Evolutionary conservation across 202 grass and related monocot species (phyloP).

Genomic region (Panicum hallii): DNA sequence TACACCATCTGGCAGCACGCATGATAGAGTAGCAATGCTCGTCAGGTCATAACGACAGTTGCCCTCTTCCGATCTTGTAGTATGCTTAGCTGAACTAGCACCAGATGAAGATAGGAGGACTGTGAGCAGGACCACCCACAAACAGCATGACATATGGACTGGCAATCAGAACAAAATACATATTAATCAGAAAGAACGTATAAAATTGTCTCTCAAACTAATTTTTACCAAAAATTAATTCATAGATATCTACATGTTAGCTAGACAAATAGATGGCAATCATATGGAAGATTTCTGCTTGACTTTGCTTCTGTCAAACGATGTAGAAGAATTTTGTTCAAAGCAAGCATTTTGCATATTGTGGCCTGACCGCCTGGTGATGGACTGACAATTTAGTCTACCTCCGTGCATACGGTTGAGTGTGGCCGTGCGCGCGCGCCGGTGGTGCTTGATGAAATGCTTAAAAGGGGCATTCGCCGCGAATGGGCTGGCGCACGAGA

Average conservation of each 20-base stretch:
- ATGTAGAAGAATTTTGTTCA: no score
- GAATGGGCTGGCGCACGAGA: no score
- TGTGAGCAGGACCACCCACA: not conserved
- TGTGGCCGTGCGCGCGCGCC: no score
- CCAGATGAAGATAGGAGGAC: not conserved
- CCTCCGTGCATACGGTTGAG: no score
- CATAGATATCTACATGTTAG: not conserved
- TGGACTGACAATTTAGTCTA: no score
- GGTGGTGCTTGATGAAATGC: no score
- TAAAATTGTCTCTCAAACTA: not conserved
- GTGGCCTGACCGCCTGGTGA: no score
- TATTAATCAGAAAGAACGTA: not conserved
- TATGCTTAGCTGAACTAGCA: not conserved
- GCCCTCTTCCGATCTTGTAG: not conserved
- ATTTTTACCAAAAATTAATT: not conserved
- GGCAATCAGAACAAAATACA: not conserved
- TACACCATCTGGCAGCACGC: not conserved
- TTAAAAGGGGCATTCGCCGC: no score
- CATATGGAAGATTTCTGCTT: no score
- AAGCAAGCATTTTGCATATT: no score
- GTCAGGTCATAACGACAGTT: not conserved
- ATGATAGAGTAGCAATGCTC: not conserved
- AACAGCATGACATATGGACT: not conserved
- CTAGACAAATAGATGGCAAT: not conserved
- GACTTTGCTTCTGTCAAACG: no score